Percentiles rank a stretch among this genome's conserved stretches.
phyloP scores from a whole-genome alignment of 208 protist species.

The Acanthamoeba royreba region DNA sequence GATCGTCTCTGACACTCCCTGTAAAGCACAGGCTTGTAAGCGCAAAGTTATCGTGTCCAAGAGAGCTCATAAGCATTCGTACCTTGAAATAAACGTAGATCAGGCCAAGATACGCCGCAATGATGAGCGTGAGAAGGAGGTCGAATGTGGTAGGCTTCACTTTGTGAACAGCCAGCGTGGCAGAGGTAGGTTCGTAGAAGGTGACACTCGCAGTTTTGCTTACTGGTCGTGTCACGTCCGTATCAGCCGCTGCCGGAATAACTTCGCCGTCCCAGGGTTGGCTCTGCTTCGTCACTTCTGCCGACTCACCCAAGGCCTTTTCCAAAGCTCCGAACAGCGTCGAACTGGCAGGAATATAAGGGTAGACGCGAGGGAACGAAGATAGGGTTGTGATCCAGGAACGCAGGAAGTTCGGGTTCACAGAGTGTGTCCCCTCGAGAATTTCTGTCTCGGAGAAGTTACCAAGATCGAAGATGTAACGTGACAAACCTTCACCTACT shows the following conservation, averaged over 20 bases:
- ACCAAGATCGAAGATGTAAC: not conserved
- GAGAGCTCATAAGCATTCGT: too few relatives aligned
- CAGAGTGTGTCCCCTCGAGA: not conserved
- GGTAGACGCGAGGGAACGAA: not conserved
- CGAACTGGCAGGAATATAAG: not conserved
- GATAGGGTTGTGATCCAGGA: not conserved
- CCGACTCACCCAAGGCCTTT: not conserved
- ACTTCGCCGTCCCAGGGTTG: not conserved
- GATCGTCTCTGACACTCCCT: not conserved
- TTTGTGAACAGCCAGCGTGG: constrained; percentile 24
- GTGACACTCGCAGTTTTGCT: not conserved
- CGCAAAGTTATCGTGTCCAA: too few relatives aligned
- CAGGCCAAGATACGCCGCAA: constrained; percentile 24
- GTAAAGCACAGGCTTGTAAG: too few relatives aligned
- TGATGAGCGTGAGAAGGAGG: not conserved
- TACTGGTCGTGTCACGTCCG: not conserved
- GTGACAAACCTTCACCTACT: not conserved
- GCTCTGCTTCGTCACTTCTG: not conserved
- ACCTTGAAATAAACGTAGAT: constrained; percentile 41
- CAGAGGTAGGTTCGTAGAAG: constrained; percentile 40
- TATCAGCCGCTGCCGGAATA: not conserved
- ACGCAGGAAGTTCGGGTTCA: not conserved
- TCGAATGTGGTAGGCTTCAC: constrained; percentile 56
- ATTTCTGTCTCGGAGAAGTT: not conserved
- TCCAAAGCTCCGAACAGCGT: not conserved